These are phyloP conservation scores for Beauveria bassiana DNA, from an alignment of 2,329 filamentous ascomycete genomes.

Conservation along the genomic window DNA sequence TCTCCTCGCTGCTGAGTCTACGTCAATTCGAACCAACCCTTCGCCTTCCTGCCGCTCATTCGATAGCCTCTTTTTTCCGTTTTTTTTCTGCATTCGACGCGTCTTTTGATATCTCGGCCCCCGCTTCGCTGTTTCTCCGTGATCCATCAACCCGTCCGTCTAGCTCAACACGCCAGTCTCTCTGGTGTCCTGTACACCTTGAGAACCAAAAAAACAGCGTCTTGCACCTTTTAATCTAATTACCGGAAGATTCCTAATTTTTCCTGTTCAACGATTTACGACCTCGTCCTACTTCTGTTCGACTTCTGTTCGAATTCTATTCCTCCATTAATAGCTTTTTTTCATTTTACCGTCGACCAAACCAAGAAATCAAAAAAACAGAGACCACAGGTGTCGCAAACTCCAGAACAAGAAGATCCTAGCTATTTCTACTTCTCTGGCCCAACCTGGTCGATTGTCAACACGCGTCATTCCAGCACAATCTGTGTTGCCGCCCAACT, in stretches of 20 bases:
- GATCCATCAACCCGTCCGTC: background rate
- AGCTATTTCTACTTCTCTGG: background rate
- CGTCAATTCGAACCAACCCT: background rate
- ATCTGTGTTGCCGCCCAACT: background rate
- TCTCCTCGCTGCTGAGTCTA: conserved; percentile 12
- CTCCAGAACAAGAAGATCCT: background rate
- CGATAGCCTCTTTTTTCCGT: background rate
- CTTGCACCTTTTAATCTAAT: background rate
- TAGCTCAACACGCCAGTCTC: background rate
- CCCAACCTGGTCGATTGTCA: background rate
- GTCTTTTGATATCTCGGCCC: conserved; percentile 5
- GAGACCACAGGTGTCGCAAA: background rate
- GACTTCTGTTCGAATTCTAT: background rate
- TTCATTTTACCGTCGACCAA: background rate
- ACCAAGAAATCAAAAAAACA: background rate
- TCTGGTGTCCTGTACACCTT: background rate
- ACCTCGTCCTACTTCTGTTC: background rate
- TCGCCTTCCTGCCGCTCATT: conserved; percentile 5
- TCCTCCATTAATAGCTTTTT: background rate
- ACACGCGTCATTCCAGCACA: conserved; percentile 7
- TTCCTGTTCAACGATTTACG: conserved; percentile 5
- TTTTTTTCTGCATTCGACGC: background rate
- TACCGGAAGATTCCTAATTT: background rate
- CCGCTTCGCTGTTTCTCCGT: conserved; percentile 4
- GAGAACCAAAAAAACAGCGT: background rate